Percentiles rank a stretch among this genome's conserved stretches.
phyloP scores from a whole-genome alignment of 2,329 filamentous ascomycete genomes.

The Talaromyces islandicus region DNA sequence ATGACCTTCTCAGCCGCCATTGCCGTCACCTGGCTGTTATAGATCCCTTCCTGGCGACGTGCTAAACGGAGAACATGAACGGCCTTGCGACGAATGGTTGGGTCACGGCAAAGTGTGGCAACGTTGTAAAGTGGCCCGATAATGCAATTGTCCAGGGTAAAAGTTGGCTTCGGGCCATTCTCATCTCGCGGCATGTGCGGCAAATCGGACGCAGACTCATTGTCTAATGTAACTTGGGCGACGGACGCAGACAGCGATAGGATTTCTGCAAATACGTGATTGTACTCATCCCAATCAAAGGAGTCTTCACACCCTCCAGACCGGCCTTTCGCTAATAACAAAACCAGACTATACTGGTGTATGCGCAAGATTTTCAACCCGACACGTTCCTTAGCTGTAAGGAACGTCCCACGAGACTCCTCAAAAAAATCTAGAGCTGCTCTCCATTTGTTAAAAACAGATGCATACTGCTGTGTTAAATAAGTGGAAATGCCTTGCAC shows the following conservation, averaged over 20 bases:
- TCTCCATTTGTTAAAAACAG: conserved; percentile 1
- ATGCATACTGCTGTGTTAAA: conserved; percentile 1
- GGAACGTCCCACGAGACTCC: not conserved
- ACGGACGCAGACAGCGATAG: conserved; percentile 20
- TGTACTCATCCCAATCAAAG: conserved; percentile 19
- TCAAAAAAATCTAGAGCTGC: conserved; percentile 1
- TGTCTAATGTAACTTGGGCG: conserved; percentile 9
- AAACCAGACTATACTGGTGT: not conserved
- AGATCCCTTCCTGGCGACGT: conserved; percentile 19
- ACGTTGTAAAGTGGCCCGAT: conserved; percentile 20
- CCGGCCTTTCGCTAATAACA: not conserved
- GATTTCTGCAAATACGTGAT: conserved; percentile 19
- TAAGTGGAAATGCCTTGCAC: not conserved
- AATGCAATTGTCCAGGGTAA: conserved; percentile 25
- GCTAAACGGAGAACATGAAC: conserved; percentile 18
- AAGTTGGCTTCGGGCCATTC: conserved; percentile 9
- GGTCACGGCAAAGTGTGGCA: conserved; percentile 24
- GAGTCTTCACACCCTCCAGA: conserved; percentile 3
- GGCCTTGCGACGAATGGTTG: conserved; percentile 20
- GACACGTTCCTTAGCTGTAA: conserved; percentile 2
- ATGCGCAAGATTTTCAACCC: conserved; percentile 6
- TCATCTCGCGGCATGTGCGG: not conserved
- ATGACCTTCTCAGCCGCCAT: conserved; percentile 17
- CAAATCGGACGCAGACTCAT: not conserved
- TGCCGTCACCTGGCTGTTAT: conserved; percentile 16